Conservation (phyloP, 305 asterid species). For the Fraxinus greggii region DNA sequence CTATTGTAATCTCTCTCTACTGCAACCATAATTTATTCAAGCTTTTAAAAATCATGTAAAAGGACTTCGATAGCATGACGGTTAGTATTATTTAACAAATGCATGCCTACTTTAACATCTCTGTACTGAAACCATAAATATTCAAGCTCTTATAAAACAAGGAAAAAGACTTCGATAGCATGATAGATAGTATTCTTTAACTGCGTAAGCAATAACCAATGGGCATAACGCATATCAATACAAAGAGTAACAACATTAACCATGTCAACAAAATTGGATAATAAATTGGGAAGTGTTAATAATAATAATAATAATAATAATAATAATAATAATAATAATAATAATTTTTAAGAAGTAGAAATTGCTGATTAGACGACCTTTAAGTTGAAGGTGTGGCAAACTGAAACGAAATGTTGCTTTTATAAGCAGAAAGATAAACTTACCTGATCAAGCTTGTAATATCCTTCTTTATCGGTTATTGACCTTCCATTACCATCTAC, state of each 20-base stretch:
- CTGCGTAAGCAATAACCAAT: conserved; percentile 10
- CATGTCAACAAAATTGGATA: conserved; percentile 13
- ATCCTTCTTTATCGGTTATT: conserved; percentile 73
- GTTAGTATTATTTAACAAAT: not conserved
- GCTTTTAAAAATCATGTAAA: not conserved
- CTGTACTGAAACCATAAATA: not conserved
- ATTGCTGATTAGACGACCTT: conserved; percentile 10
- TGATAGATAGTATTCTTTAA: not conserved
- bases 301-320: not conserved
- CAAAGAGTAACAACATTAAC: conserved; percentile 9
- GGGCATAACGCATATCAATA: conserved; percentile 1
- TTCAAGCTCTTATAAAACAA: not conserved
- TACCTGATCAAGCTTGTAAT: conserved; percentile 99
- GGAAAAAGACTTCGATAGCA: conserved; percentile 7
- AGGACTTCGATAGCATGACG: not conserved
- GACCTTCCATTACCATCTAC: conserved; percentile 87
- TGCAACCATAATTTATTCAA: not conserved
- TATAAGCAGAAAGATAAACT: conserved; percentile 20
- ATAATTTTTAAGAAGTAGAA: conserved; percentile 8
- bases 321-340: not conserved
- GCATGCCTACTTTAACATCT: not conserved
- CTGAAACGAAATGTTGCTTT: conserved; percentile 13
- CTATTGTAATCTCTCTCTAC: not conserved
- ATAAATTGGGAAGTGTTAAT: not conserved
- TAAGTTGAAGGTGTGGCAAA: conserved; percentile 8